Percentiles rank a stretch among this genome's conserved stretches.
Evolutionary conservation across 495 filamentous ascomycete genomes (phyloP).

Genomic region (Daldinia childiae): DNA sequence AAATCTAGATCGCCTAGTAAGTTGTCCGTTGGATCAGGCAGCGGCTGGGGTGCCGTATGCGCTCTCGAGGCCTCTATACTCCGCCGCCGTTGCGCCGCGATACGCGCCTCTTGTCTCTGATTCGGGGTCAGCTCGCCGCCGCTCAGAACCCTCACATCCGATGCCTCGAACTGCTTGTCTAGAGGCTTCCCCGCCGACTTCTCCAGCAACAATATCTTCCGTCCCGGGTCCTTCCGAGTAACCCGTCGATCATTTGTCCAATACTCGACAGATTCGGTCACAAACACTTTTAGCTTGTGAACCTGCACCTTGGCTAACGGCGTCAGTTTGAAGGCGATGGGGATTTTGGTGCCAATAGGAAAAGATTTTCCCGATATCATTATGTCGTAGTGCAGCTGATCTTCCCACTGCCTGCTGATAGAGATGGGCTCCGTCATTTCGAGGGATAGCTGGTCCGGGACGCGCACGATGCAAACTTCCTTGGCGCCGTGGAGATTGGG

Average conservation of each 20-base stretch:
- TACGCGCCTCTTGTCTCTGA: conserved; percentile 55
- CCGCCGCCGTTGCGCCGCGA: conserved; percentile 51
- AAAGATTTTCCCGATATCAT: conserved; percentile 99
- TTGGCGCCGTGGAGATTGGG: conserved; percentile 85
- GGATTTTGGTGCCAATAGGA: conserved; percentile 88
- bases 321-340: conserved; percentile 97
- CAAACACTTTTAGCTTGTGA: conserved; percentile 93
- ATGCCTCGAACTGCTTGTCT: conserved; percentile 78
- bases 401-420: conserved; percentile 96
- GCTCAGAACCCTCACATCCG: conserved; percentile 78
- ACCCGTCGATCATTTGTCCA: conserved; percentile 89
- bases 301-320: conserved; percentile 96
- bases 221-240: conserved; percentile 81
- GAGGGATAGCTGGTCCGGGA: conserved; percentile 89
- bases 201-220: conserved; percentile 89
- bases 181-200: conserved; percentile 86
- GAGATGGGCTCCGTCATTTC: conserved; percentile 97
- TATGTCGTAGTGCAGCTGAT: conserved; percentile 98
- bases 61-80: conserved; percentile 49
- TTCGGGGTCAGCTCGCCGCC: conserved; percentile 74
- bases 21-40: conserved; percentile 67
- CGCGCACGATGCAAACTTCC: conserved; percentile 86
- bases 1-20: conserved; percentile 81
- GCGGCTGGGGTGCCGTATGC: conserved; percentile 48
- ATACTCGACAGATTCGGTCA: conserved; percentile 95